Conservation (phyloP, 768 basidiomycete genomes). For the Serendipita sp. region DNA sequence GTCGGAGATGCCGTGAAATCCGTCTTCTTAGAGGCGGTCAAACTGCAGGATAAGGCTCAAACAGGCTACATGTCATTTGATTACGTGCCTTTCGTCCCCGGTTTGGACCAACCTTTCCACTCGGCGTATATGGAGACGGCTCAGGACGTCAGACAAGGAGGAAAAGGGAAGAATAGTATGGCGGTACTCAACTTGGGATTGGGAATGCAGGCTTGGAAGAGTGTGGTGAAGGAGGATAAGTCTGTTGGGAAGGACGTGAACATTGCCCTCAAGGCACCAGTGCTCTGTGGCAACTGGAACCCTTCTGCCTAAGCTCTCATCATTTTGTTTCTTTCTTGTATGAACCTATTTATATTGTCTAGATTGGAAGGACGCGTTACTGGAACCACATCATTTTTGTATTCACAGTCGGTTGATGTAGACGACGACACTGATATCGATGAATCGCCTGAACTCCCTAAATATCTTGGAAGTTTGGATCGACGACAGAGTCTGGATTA, state of each 20-base stretch:
- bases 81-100: not conserved
- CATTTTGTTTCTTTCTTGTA: not conserved
- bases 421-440: no score
- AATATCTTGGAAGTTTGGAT: no score
- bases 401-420: no score
- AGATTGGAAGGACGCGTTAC: no score
- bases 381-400: no score
- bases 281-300: constrained; percentile 1
- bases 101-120: not conserved
- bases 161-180: not conserved
- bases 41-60: not conserved
- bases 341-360: no score
- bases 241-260: not conserved
- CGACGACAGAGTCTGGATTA: no score
- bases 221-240: constrained; percentile 6
- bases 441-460: no score
- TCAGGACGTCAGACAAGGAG: not conserved
- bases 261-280: not conserved
- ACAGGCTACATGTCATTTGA: constrained; percentile 3
- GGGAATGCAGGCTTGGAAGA: constrained; percentile 2
- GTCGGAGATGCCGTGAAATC: not conserved
- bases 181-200: not conserved
- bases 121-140: not conserved
- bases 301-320: not conserved
- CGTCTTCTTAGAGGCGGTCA: not conserved